Evolutionary conservation across 441 rosid species (phyloP).

Genomic region (Pelargonium australe): DNA sequence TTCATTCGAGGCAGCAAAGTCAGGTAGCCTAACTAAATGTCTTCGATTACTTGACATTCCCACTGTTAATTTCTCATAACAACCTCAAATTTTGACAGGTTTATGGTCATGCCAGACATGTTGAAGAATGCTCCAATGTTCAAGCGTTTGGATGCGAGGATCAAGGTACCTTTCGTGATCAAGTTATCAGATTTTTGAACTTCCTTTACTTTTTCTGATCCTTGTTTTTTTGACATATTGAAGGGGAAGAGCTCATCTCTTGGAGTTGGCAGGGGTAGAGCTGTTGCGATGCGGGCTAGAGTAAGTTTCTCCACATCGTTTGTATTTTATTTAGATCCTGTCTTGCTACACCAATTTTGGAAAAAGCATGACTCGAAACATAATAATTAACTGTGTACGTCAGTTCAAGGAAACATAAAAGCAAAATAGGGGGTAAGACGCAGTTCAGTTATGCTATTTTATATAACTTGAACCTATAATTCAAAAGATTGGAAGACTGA

Average conservation of each 20-base stretch:
- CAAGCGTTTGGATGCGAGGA: constrained; percentile 8
- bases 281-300: constrained; percentile 93
- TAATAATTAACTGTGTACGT: background rate
- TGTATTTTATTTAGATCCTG: background rate
- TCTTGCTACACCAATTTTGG: background rate
- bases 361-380: background rate
- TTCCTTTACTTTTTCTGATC: constrained; percentile 7
- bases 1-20: constrained; percentile 98
- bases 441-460: too few relatives aligned
- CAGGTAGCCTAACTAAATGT: constrained; percentile 17
- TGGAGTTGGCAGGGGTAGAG: constrained; percentile 98
- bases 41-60: background rate
- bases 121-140: constrained; percentile 77
- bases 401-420: background rate
- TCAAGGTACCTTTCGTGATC: constrained; percentile 2
- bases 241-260: constrained; percentile 95
- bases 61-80: background rate
- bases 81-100: constrained; percentile 40
- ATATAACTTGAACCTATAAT: too few relatives aligned
- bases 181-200: background rate
- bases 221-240: constrained; percentile 23
- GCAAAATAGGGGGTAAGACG: too few relatives aligned
- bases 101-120: constrained; percentile 99
- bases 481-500: too few relatives aligned
- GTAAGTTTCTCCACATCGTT: constrained; percentile 37